phyloP scores from a whole-genome alignment of 2,329 filamentous ascomycete genomes.

The Ophiostoma himal-ulmi region DNA sequence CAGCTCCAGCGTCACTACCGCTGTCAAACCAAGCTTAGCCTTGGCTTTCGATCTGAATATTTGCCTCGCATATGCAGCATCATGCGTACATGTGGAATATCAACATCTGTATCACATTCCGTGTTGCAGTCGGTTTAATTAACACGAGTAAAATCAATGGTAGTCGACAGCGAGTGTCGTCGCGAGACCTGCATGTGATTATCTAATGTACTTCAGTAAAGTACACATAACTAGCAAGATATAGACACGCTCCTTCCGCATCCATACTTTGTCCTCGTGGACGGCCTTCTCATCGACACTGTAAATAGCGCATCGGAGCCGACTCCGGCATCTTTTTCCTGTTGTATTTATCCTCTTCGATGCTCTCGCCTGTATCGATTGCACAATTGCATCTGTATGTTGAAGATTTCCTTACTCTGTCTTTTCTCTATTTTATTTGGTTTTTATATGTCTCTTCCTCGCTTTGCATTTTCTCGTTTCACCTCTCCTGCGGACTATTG shows the following conservation, averaged over 20 bases:
- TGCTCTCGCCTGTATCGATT: not conserved
- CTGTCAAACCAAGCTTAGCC: not conserved
- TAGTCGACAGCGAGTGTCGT: not conserved
- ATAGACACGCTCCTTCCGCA: not conserved
- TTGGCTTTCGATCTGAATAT: not conserved
- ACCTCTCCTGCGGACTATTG: not conserved
- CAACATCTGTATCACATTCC: not conserved
- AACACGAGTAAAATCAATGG: not conserved
- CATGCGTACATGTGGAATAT: conserved; percentile 4
- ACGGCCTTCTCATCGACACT: not conserved
- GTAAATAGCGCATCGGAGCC: conserved; percentile 6
- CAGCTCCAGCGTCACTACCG: not conserved
- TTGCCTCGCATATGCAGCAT: conserved; percentile 4
- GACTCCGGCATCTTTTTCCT: not conserved
- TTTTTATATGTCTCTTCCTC: conserved; percentile 7
- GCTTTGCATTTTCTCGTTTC: not conserved
- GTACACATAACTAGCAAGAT: not conserved
- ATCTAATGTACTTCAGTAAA: not conserved
- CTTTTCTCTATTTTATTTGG: not conserved
- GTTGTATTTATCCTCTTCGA: not conserved
- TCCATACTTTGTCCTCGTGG: not conserved
- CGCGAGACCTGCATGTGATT: not conserved
- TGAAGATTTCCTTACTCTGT: not conserved
- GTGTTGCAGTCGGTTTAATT: not conserved
- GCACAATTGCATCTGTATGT: not conserved